phyloP scores from a whole-genome alignment of 257 asterid genomes.

The Haberlea rhodopensis region DNA sequence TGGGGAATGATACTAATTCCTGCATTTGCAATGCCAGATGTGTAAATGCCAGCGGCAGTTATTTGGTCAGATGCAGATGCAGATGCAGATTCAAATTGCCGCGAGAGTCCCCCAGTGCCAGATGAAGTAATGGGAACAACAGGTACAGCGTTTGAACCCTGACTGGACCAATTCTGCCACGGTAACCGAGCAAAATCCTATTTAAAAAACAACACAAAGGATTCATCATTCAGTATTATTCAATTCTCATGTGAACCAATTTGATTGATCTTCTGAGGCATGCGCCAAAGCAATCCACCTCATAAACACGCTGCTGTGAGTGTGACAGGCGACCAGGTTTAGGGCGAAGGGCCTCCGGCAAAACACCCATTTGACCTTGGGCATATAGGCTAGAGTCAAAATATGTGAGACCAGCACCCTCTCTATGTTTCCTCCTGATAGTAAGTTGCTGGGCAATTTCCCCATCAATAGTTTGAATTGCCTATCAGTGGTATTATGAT shows the following conservation, averaged over 20 bases:
- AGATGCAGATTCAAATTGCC: too few species aligned
- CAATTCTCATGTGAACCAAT: conserved; percentile 15
- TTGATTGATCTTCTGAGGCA: conserved; percentile 14
- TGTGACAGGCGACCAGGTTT: conserved; percentile 87
- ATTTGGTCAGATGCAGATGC: conserved; percentile 58
- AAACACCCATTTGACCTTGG: conserved; percentile 68
- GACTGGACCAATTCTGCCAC: conserved; percentile 85
- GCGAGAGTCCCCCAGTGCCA: conserved; percentile 48
- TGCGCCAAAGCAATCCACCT: conserved; percentile 45
- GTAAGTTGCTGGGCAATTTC: conserved; percentile 79
- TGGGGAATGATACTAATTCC: conserved; percentile 57
- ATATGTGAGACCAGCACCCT: conserved; percentile 65
- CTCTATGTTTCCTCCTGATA: conserved; percentile 77
- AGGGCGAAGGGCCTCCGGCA: conserved; percentile 97
- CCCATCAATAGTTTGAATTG: conserved; percentile 87
- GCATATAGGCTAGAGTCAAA: conserved; percentile 66
- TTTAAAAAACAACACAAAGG: conserved; percentile 16
- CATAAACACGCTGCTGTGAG: conserved; percentile 94
- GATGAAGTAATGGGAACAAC: conserved; percentile 65
- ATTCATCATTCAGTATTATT: conserved; percentile 20
- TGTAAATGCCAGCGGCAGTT: conserved; percentile 44
- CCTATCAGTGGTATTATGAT: conserved; percentile 44
- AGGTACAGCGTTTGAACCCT: conserved; percentile 63
- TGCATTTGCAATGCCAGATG: conserved; percentile 56
- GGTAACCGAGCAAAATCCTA: conserved; percentile 98